These are phyloP conservation scores for Domatiomyces globalis DNA, from an alignment of 2,329 filamentous ascomycete genomes.

Conservation along the genomic window DNA sequence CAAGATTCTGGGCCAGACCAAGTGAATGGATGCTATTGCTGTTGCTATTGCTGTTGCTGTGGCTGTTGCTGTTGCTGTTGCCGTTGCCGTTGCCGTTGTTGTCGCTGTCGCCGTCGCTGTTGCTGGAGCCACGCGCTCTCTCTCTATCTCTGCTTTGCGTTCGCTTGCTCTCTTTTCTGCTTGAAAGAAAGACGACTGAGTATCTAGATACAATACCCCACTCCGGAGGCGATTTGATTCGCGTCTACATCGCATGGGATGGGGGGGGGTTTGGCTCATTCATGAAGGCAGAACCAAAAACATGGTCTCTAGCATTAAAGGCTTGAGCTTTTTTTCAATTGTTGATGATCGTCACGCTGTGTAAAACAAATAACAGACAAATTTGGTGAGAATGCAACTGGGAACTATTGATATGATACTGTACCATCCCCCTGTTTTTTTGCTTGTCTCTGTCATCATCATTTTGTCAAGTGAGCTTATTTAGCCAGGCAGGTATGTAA, in stretches of 20 bases:
- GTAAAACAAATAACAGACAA: neutral
- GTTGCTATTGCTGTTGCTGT: no score
- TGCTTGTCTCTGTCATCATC: neutral
- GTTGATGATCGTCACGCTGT: neutral
- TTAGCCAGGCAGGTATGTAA: no score
- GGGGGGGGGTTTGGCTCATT: no score
- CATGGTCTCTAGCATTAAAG: neutral
- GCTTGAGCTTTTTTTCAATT: neutral
- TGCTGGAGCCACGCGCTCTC: no score
- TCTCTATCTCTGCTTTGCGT: no score
- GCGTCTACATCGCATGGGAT: neutral
- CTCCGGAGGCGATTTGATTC: neutral
- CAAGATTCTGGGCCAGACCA: constrained; percentile 43
- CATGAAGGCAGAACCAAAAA: neutral
- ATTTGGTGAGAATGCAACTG: neutral
- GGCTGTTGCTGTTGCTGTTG: no score
- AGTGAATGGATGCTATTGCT: neutral
- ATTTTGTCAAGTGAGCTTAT: no score
- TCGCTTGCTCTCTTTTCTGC: no score
- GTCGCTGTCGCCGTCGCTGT: no score
- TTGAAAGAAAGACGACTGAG: neutral
- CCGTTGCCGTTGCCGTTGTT: no score
- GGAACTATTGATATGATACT: neutral
- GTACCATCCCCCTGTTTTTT: no score
- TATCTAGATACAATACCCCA: neutral